Base-by-base conservation (phyloP, 2,329 filamentous ascomycete species). In the Paraphaeosphaeria minitans region DNA sequence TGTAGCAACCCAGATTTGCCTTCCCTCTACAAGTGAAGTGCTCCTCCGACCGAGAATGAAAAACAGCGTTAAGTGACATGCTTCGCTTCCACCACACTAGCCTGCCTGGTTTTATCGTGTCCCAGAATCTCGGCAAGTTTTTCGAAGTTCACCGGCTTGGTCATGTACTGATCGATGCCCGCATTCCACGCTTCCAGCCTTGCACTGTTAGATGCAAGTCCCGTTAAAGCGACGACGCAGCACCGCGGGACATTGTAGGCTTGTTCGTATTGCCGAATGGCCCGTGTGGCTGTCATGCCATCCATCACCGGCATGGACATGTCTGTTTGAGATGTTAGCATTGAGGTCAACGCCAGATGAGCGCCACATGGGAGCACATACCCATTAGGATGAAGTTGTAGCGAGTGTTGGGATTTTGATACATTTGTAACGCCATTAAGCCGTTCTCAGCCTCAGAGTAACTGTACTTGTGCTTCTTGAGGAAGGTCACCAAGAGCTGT, bases 261-360 rank as follows among this genome's bases (percentile, higher is more conserved):
- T 42, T 63, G 56, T 53, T 76, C 73, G 51, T 70, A 66, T 14
- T 70, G 60, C 3, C 75, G 72, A 29, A 77, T 76, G 0, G 68
- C 63, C 8, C 71, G 67, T 3, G 73, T 76, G 16, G 73, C 71
- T 8, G 66, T 66, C 64, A 76, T 70, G 0, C 74, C 74, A 57
- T 77, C 73, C 72, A 77, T 72, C 41, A 75, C 66, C 2, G 74
- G 74, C 74, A 76, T 76, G 1, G 72, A 75, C 56, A 76, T 70
- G 43, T 76, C 73, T 71, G 27, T 9, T 22, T 19, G 14, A 27
- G 22, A 24, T 3, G 45, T 63, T 48, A 63, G 43, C 24, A 46
- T 13, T 12, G 31, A 53, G 31, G 12, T 35, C 35, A 4, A 13
- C 48, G 19, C 10, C 19, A 27, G 12, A 22, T 24, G 10, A 21